Evolutionary conservation across 352 stramenopile species (phyloP).

Genomic region (Lagenidium sp.): DNA sequence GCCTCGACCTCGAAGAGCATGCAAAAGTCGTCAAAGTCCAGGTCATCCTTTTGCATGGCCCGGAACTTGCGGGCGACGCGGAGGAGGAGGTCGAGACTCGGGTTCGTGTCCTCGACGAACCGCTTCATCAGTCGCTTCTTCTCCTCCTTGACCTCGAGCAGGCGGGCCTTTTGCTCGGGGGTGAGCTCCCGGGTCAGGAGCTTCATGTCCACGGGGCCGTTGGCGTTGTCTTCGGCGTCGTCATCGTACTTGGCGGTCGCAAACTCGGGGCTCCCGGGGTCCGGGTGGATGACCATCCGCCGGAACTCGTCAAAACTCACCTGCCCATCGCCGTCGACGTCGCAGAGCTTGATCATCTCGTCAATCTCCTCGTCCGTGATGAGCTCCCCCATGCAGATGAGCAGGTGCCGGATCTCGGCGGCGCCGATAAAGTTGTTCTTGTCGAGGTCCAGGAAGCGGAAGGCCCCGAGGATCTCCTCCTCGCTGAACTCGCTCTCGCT

Average conservation of each 20-base stretch:
- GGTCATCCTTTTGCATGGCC: constrained; percentile 35
- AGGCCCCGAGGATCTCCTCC: constrained; percentile 87
- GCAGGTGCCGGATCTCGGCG: constrained; percentile 87
- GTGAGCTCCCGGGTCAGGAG: constrained; percentile 25
- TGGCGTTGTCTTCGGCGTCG: constrained; percentile 2
- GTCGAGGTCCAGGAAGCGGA: constrained; percentile 91
- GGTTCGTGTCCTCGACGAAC: constrained; percentile 61
- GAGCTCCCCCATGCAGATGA: constrained; percentile 95
- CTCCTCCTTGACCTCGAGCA: constrained; percentile 57
- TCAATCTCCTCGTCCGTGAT: constrained; percentile 93
- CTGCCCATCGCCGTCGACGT: constrained; percentile 90
- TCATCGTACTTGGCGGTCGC: constrained; percentile 20
- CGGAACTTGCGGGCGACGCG: constrained; percentile 51
- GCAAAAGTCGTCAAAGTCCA: constrained; percentile 79
- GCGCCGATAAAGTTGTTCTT: constrained; percentile 92
- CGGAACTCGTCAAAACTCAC: constrained; percentile 90
- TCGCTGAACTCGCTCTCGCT: constrained; percentile 84
- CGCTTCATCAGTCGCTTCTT: constrained; percentile 60
- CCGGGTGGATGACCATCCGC: constrained; percentile 84
- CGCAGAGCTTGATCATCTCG: constrained; percentile 91
- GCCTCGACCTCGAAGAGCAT: constrained; percentile 81
- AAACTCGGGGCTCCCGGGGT: constrained; percentile 81
- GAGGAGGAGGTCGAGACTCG: constrained; percentile 49
- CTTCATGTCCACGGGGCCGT: constrained; percentile 24
- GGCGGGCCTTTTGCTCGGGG: constrained; percentile 35